A percentile compares a stretch with the other conserved stretches of the same genome.
Conservation (phyloP, 2,329 filamentous ascomycete genomes). For the Cytospora mali region DNA sequence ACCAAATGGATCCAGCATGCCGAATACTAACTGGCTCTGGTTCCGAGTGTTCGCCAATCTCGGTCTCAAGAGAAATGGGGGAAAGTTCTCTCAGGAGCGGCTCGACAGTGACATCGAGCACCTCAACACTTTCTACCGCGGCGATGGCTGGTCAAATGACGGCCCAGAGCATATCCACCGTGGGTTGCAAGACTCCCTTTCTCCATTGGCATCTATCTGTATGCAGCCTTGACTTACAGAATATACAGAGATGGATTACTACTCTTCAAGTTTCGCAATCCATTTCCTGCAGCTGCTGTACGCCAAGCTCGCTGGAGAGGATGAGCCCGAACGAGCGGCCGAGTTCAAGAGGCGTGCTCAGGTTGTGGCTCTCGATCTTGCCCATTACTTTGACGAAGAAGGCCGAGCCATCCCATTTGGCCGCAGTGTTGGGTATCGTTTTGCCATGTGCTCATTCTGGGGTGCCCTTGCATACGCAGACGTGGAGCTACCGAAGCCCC, state of each 20-base stretch:
- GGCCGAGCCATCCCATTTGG: slow-evolving; percentile 77
- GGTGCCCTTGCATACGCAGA: slow-evolving; percentile 75
- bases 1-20: slow-evolving; percentile 63
- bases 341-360: slow-evolving; percentile 72
- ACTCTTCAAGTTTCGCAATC: slow-evolving; percentile 80
- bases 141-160: slow-evolving; percentile 81
- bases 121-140: slow-evolving; percentile 79
- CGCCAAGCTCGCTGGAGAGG: slow-evolving; percentile 67
- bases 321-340: slow-evolving; percentile 65
- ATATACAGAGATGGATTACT: slow-evolving; percentile 74
- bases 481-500: slow-evolving; percentile 69
- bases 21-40: slow-evolving; percentile 72
- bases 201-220: not conserved
- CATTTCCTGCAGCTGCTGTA: slow-evolving; percentile 80
- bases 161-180: slow-evolving; percentile 75
- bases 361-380: slow-evolving; percentile 68
- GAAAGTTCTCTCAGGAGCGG: slow-evolving; percentile 67
- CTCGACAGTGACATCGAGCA: slow-evolving; percentile 77
- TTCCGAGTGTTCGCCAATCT: slow-evolving; percentile 84
- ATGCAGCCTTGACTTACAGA: not conserved
- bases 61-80: slow-evolving; percentile 74
- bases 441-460: slow-evolving; percentile 86
- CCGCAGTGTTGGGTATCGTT: slow-evolving; percentile 78
- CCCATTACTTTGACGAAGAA: slow-evolving; percentile 75
- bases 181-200: slow-evolving; percentile 35